Conservation (phyloP, 78 protist genomes). For the Dictyostelium intermedium region DNA sequence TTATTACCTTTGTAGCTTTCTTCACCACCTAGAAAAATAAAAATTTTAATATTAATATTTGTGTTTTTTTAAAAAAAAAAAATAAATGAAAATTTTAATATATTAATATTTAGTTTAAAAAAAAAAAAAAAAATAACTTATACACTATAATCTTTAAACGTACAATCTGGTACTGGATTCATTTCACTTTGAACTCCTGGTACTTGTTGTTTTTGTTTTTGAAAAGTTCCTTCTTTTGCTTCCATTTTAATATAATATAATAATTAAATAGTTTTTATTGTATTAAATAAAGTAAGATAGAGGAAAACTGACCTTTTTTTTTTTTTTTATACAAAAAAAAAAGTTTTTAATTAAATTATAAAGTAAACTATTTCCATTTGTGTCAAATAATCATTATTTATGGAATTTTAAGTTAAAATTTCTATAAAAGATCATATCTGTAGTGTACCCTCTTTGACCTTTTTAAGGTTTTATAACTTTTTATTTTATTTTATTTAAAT, state of each 20-base stretch:
- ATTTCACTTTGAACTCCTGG: background rate
- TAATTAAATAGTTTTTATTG: background rate
- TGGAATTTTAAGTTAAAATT: background rate
- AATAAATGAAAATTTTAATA: no score
- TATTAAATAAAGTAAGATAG: background rate
- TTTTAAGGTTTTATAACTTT: background rate
- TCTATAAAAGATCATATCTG: background rate
- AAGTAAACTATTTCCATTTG: background rate
- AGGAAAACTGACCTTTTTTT: background rate
- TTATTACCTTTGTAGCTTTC: background rate
- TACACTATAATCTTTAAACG: no score
- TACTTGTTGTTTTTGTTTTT: background rate
- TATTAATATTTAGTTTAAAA: no score
- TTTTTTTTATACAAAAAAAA: background rate
- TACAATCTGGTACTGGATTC: background rate
- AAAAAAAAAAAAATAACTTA: no score
- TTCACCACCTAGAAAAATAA: constrained; percentile 7
- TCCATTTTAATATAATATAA: background rate
- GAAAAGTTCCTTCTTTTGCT: background rate
- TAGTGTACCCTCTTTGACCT: background rate
- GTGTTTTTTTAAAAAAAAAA: no score
- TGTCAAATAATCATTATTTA: no score
- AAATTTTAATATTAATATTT: no score
- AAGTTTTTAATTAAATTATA: background rate
- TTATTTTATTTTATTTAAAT: background rate